Percentiles rank a stretch among this genome's conserved stretches.
Conservation (phyloP, 495 filamentous ascomycete genomes). For the Pyronema omphalodes region DNA sequence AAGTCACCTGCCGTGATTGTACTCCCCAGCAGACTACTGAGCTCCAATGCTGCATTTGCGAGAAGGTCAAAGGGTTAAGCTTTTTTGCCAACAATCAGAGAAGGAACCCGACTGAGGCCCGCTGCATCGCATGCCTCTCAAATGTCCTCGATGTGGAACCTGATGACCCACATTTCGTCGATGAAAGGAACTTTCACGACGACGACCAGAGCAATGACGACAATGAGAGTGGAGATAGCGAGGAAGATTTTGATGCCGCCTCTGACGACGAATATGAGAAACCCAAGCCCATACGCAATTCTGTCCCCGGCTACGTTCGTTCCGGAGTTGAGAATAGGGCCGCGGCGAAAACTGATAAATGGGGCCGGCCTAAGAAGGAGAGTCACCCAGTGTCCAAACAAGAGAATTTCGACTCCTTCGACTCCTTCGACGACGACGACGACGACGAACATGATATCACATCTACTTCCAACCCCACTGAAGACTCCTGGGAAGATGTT, state of each 20-base stretch:
- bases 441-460: no score
- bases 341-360: no score
- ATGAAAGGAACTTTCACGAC: not conserved
- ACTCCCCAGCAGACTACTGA: slow-evolving; percentile 24
- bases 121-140: slow-evolving; percentile 36
- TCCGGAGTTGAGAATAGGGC: no score
- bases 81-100: slow-evolving; percentile 37
- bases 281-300: no score
- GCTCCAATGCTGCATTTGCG: slow-evolving; percentile 28
- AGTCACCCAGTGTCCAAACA: no score
- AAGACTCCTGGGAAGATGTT: no score
- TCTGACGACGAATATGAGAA: not conserved
- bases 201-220: slow-evolving; percentile 3
- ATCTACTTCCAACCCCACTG: no score
- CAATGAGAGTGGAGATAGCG: not conserved
- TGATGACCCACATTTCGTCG: not conserved
- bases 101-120: slow-evolving; percentile 31
- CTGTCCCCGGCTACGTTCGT: no score
- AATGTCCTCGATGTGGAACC: slow-evolving; percentile 10
- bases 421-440: no score
- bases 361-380: no score
- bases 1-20: slow-evolving; percentile 24
- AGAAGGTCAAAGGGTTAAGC: slow-evolving; percentile 28
- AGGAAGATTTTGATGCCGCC: not conserved
- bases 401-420: no score